phyloP scores from a whole-genome alignment of 768 basidiomycete genomes.

The Hydnomerulius pinastri region DNA sequence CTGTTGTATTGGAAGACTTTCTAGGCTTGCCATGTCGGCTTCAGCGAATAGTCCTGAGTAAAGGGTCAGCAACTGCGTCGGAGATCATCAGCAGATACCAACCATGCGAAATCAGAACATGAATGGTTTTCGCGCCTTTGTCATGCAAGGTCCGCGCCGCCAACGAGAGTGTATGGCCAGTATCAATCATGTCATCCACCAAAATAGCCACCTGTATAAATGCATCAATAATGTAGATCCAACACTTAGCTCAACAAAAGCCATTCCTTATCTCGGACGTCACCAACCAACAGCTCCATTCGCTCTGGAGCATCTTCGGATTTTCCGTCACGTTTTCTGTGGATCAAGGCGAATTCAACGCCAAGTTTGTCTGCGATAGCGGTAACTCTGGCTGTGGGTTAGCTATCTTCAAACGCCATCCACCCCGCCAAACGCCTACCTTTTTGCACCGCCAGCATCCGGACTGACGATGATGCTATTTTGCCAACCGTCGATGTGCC shows the following conservation, averaged over 20 bases:
- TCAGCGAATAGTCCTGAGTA: slow-evolving; percentile 76
- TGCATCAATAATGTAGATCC: slow-evolving; percentile 10
- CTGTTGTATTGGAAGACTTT: slow-evolving; percentile 74
- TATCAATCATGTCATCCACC: slow-evolving; percentile 99
- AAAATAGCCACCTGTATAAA: slow-evolving; percentile 77
- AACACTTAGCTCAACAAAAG: slow-evolving; percentile 1
- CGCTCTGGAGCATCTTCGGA: slow-evolving; percentile 64
- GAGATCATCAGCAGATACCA: slow-evolving; percentile 15
- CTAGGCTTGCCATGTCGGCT: slow-evolving; percentile 64
- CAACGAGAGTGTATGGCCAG: slow-evolving; percentile 83
- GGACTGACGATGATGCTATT: slow-evolving; percentile 93
- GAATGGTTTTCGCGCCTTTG: slow-evolving; percentile 83
- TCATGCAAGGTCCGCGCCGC: slow-evolving; percentile 87
- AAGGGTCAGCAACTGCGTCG: slow-evolving; percentile 4
- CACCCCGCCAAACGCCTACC: slow-evolving; percentile 55
- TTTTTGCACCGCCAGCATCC: slow-evolving; percentile 97
- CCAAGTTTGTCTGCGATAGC: slow-evolving; percentile 95
- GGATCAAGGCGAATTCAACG: slow-evolving; percentile 94
- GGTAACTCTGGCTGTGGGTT: slow-evolving; percentile 64
- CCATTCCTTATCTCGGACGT: slow-evolving; percentile 82
- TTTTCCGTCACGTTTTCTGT: slow-evolving; percentile 81
- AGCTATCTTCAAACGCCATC: background rate
- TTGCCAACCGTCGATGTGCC: slow-evolving; percentile 81
- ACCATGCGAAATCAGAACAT: slow-evolving; percentile 95
- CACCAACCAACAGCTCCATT: slow-evolving; percentile 95